Base-by-base conservation (phyloP, 1,139 yeast genomes). In the Pneumocystis oryctolagi region DNA sequence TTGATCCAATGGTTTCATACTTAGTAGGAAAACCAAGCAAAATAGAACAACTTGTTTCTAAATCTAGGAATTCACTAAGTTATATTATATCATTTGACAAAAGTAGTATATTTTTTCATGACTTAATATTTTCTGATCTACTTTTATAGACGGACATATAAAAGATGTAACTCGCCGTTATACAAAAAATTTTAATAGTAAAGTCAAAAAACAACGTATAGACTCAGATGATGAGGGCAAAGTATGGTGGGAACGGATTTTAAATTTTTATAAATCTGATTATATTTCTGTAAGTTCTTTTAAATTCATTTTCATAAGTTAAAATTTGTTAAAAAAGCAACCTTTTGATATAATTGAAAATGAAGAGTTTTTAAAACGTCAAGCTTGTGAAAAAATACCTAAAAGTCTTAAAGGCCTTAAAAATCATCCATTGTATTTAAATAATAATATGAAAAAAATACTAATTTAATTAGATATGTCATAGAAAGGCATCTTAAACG, bases 91-190 rank as follows among this genome's bases (percentile, higher is more conserved):
- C 95, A 0, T 89, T 77, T 71, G 95, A 88, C 69, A 74, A 80
- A 16, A 58, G 62, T 56, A 5, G 4, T 25, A 16, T 18, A 20
- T 5, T 25, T 12, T 34, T 25, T 25, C 14, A 47, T 12, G 9
- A 47, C 2, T 25, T 2, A 25, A 47, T 25, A 47, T 8, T 37
- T 20, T 1, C 58, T 20, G 8, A 37, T 25, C 3, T 12, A 25
- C 12, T 56, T 59, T 12, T 42, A 1, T 37, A 28, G 74, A 77
- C 53, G 85, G 87, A 3, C 80, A 83, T 4, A 83, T 83, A 0
- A 78, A 84, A 65, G 99, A 92, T 72, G 88, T 94, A 1, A 92
- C 98, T 0, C 74, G 96, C 67, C 73, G 98, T 37, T 92, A 92
- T 72, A 79, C 89, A 0, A 81, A 78, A 59, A 79, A 79, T 67